Evolutionary conservation across 495 filamentous ascomycete species (phyloP).

Genomic region (Emericellopsis terricola): DNA sequence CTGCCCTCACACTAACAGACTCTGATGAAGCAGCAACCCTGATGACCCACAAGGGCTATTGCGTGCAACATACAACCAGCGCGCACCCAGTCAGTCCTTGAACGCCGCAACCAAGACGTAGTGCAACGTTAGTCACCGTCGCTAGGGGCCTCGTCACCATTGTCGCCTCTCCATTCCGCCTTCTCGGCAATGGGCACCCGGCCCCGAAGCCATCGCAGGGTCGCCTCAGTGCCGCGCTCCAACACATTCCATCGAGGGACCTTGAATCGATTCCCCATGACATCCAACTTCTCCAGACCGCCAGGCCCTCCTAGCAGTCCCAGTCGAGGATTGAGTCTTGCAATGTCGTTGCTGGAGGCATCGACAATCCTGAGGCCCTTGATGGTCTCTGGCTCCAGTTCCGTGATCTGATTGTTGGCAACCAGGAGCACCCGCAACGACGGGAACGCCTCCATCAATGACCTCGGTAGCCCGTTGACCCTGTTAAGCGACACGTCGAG

Average conservation of each 20-base stretch:
- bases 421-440: slow-evolving; percentile 46
- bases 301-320: slow-evolving; percentile 49
- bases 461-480: slow-evolving; percentile 43
- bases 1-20: too few relatives aligned
- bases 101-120: too few relatives aligned
- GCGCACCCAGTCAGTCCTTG: too few relatives aligned
- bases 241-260: slow-evolving; percentile 78
- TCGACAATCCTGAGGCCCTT: slow-evolving; percentile 61
- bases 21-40: too few relatives aligned
- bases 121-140: slow-evolving; percentile 19
- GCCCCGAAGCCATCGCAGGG: slow-evolving; percentile 68
- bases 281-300: slow-evolving; percentile 36
- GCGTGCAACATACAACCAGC: too few relatives aligned
- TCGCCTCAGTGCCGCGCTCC: slow-evolving; percentile 72
- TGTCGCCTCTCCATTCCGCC: slow-evolving; percentile 23
- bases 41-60: too few relatives aligned
- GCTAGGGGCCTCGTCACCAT: slow-evolving; percentile 11
- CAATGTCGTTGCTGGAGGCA: slow-evolving; percentile 68
- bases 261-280: slow-evolving; percentile 65
- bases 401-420: slow-evolving; percentile 56
- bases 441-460: slow-evolving; percentile 38
- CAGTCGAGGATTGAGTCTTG: slow-evolving; percentile 53
- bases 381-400: slow-evolving; percentile 54
- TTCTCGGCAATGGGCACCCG: slow-evolving; percentile 53
- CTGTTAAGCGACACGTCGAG: slow-evolving; percentile 70